Evolutionary conservation across 2,329 filamentous ascomycete genomes (phyloP).

Genomic region (Venturia oleaginea): DNA sequence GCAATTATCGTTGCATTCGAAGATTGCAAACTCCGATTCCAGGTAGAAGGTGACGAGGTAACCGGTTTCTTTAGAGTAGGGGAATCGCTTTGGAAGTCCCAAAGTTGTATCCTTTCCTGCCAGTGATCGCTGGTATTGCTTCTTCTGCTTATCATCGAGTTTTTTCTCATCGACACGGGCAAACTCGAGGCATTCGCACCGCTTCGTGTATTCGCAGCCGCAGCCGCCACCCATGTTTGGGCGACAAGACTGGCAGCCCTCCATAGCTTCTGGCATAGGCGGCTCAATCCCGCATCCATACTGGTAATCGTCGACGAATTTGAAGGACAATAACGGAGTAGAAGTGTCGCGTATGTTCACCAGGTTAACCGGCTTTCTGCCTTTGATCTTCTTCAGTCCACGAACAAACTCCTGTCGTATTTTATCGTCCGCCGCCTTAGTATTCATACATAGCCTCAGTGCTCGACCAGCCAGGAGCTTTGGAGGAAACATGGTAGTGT

Average conservation of each 20-base stretch:
- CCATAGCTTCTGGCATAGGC: slow-evolving; percentile 52
- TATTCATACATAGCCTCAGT: background rate
- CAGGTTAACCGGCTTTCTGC: slow-evolving; percentile 43
- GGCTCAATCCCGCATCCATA: slow-evolving; percentile 51
- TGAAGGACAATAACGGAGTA: slow-evolving; percentile 52
- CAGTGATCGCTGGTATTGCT: slow-evolving; percentile 18
- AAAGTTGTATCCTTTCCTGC: slow-evolving; percentile 21
- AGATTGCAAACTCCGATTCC: slow-evolving; percentile 47
- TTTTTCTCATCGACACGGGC: slow-evolving; percentile 40
- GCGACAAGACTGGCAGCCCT: slow-evolving; percentile 56
- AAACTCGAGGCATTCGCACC: slow-evolving; percentile 61
- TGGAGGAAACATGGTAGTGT: slow-evolving; percentile 27
- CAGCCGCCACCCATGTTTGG: slow-evolving; percentile 42
- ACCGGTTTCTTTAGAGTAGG: slow-evolving; percentile 43
- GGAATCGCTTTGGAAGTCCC: slow-evolving; percentile 45
- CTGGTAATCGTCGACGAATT: slow-evolving; percentile 56
- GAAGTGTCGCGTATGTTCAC: slow-evolving; percentile 52
- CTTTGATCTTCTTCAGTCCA: slow-evolving; percentile 22
- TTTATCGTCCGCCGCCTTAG: slow-evolving; percentile 21
- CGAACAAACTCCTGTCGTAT: slow-evolving; percentile 32
- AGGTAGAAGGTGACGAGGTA: slow-evolving; percentile 35
- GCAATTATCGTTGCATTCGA: slow-evolving; percentile 71
- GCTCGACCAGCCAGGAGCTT: slow-evolving; percentile 24
- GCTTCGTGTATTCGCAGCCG: slow-evolving; percentile 53
- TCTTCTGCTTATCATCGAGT: slow-evolving; percentile 22